Conservation (phyloP, 1,139 yeast species). For the Spathaspora jeffriesii region DNA sequence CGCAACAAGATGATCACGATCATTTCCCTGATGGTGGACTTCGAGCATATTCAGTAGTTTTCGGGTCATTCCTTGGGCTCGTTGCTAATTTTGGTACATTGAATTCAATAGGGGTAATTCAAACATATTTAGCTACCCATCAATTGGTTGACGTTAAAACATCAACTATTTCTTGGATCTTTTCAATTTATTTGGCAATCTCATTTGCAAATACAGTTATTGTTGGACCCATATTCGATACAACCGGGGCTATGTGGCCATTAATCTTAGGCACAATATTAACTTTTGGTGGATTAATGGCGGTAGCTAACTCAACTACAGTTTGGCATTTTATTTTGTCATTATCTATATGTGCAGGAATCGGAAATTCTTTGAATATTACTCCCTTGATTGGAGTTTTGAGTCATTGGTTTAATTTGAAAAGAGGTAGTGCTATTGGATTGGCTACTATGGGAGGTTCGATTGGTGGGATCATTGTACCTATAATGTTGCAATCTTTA, state of each 20-base stretch:
- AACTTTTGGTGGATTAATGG: conserved; percentile 33
- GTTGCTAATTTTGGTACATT: conserved; percentile 31
- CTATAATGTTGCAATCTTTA: conserved; percentile 26
- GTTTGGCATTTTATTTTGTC: conserved; percentile 38
- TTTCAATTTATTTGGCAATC: conserved; percentile 33
- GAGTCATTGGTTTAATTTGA: conserved; percentile 38
- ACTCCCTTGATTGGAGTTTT: conserved; percentile 39
- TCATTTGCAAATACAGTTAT: conserved; percentile 32
- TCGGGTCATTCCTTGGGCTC: conserved; percentile 36
- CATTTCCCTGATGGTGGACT: conserved; percentile 27
- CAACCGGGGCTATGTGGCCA: conserved; percentile 28
- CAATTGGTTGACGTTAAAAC: conserved; percentile 24
- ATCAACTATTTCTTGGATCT: conserved; percentile 34
- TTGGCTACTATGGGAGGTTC: conserved; percentile 42
- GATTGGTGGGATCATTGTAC: conserved; percentile 37
- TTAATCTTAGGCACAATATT: conserved; percentile 26
- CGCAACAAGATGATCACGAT: conserved; percentile 3
- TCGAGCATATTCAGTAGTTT: conserved; percentile 31
- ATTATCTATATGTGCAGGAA: conserved; percentile 32
- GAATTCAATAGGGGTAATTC: conserved; percentile 38
- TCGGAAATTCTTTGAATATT: conserved; percentile 36
- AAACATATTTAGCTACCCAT: conserved; percentile 32
- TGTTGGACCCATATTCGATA: conserved; percentile 39
- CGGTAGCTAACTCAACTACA: conserved; percentile 27
- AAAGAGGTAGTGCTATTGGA: conserved; percentile 36